These are phyloP conservation scores for Hemisphaericaspora lyxosophila DNA, from an alignment of 1,139 yeast species.

Conservation along the genomic window DNA sequence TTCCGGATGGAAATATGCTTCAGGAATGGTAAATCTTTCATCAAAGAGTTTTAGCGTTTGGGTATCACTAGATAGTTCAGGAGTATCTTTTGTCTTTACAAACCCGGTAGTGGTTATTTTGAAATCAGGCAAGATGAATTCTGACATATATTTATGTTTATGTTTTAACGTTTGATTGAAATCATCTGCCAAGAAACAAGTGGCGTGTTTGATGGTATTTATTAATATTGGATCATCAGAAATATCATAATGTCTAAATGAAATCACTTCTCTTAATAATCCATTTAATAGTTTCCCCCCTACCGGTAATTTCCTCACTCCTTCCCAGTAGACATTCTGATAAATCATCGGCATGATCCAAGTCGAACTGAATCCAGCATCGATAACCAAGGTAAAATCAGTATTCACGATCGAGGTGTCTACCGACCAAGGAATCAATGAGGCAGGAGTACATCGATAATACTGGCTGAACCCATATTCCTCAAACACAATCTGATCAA, in stretches of 20 bases:
- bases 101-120: conserved; percentile 74
- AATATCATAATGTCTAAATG: conserved; percentile 91
- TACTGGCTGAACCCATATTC: conserved; percentile 80
- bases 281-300: conserved; percentile 89
- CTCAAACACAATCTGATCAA: conserved; percentile 92
- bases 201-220: conserved; percentile 79
- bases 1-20: conserved; percentile 82
- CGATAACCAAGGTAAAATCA: conserved; percentile 79
- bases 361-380: conserved; percentile 85
- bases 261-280: conserved; percentile 74
- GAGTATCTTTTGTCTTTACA: conserved; percentile 28
- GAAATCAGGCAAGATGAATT: conserved; percentile 84
- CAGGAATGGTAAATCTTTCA: conserved; percentile 88
- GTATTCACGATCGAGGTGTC: conserved; percentile 21
- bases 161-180: conserved; percentile 57
- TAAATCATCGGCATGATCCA: conserved; percentile 84
- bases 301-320: conserved; percentile 70
- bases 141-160: conserved; percentile 37
- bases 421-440: conserved; percentile 69
- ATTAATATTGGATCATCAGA: conserved; percentile 86
- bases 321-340: conserved; percentile 77
- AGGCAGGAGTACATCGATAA: conserved; percentile 60
- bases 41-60: conserved; percentile 72
- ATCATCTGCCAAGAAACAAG: conserved; percentile 71
- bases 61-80: conserved; percentile 35